Conservation (phyloP, 495 filamentous ascomycete species). For the Neurospora discreta region DNA sequence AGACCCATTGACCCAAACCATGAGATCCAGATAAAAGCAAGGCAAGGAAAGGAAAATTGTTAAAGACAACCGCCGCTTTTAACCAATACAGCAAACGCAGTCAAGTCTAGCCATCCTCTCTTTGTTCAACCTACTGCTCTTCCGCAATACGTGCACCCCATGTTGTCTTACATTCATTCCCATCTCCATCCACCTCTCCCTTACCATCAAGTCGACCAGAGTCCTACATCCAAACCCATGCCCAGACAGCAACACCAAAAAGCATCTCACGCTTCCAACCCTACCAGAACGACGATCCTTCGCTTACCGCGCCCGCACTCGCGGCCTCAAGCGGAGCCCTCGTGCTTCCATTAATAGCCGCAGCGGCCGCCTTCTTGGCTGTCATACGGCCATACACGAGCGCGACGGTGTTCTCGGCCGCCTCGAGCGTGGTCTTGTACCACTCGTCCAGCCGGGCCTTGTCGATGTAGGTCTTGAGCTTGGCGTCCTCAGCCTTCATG, state of each 20-base stretch:
- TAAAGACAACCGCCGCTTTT: background rate
- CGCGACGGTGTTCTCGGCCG: slow-evolving; percentile 20
- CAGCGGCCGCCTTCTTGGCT: background rate
- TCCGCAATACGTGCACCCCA: background rate
- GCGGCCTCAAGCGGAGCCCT: background rate
- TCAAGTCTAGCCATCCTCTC: background rate
- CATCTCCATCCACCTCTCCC: background rate
- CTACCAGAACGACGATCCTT: background rate
- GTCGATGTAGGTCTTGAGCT: slow-evolving; percentile 42
- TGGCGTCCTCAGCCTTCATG: slow-evolving; percentile 46
- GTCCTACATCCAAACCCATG: background rate
- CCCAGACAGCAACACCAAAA: background rate
- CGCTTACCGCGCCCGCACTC: background rate
- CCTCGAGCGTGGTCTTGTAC: slow-evolving; percentile 24
- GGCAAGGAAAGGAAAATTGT: background rate
- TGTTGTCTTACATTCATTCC: background rate
- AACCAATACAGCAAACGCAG: background rate
- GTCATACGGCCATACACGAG: slow-evolving; percentile 4
- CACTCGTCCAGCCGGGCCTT: slow-evolving; percentile 49
- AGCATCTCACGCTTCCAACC: background rate
- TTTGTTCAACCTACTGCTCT: background rate
- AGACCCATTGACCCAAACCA: background rate
- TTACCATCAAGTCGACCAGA: background rate
- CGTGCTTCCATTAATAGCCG: background rate
- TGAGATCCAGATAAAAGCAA: background rate